phyloP scores from a whole-genome alignment of 495 filamentous ascomycete genomes.

The Penicillium silybi region DNA sequence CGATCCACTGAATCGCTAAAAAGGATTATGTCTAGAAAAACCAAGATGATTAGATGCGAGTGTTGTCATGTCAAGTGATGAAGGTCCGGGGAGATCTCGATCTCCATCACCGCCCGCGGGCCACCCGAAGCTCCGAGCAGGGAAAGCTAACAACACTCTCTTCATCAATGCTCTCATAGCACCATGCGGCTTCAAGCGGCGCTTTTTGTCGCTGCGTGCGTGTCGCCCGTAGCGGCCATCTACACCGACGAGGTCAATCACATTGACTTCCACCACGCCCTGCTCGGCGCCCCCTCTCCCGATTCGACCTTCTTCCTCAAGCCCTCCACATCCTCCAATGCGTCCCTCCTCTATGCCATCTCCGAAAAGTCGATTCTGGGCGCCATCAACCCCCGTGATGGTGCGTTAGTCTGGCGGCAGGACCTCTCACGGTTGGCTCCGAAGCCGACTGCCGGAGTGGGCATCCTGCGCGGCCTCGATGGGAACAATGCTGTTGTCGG shows the following conservation, averaged over 20 bases:
- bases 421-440: slow-evolving; percentile 44
- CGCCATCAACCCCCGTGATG: slow-evolving; percentile 84
- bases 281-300: slow-evolving; percentile 75
- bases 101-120: slow-evolving; percentile 17
- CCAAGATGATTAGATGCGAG: no score
- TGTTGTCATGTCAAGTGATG: not conserved
- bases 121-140: slow-evolving; percentile 4
- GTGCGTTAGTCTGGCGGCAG: slow-evolving; percentile 83
- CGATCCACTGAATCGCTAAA: no score
- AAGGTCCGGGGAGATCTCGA: slow-evolving; percentile 3
- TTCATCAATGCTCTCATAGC: slow-evolving; percentile 30
- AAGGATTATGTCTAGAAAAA: no score
- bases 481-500: slow-evolving; percentile 69
- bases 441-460: slow-evolving; percentile 26
- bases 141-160: slow-evolving; percentile 12
- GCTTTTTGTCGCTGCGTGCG: slow-evolving; percentile 39
- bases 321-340: slow-evolving; percentile 73
- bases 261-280: slow-evolving; percentile 88
- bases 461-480: slow-evolving; percentile 67
- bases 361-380: slow-evolving; percentile 77
- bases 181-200: slow-evolving; percentile 47
- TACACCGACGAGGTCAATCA: slow-evolving; percentile 88
- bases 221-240: slow-evolving; percentile 55
- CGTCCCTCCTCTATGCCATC: slow-evolving; percentile 86
- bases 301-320: slow-evolving; percentile 93